Base-by-base conservation (phyloP, 345 rosid species). In the Citrus australasica region DNA sequence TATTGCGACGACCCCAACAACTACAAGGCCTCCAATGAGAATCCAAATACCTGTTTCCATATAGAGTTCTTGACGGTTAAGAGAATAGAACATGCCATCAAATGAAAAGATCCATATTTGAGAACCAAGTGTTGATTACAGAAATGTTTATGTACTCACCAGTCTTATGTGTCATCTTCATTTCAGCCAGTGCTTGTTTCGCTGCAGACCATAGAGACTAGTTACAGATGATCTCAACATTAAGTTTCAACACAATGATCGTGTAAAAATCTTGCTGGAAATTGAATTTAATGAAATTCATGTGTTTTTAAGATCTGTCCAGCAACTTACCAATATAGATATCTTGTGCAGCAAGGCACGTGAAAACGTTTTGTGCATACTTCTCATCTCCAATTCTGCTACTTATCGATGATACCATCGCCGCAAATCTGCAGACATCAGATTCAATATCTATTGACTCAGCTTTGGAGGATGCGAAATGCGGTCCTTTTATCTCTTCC, bases 401-500 rank as follows among this genome's bases (percentile, higher is more conserved):
- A 82, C 91, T 84, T 63, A 78, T 88, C 59, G 84, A 69, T n/a
- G 86, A 61, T 21, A 88, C 74, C 69, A 87, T 60, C 42, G 82
- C 83, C 5, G 89, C 82, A 79, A 87, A 87, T 73, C 89, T 84
- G 27, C 92, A 89, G 59, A 81, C 58, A 61, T 79, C 81, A 59
- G 63, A 65, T 77, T 56, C 78, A 27, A 13, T 65, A 32, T 13
- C 13, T 46, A 48, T 24, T 28, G 79, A 48, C 60, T 67, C 61
- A 4, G 42, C 13, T 42, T 48, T 56, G 3, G 48, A 28, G 68
- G 73, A 51, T n/a, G 7, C 3, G 4, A 75, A 42, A 55, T 56
- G 67, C 2, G 40, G 27, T 61, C 16, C 64, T 66, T 74, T 40
- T 19, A 87, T 85, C 6, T 71, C 80, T 68, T 67, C 42, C 92